These are phyloP conservation scores for Rosa persica DNA, from an alignment of 306 rosid genomes.

Conservation along the genomic window DNA sequence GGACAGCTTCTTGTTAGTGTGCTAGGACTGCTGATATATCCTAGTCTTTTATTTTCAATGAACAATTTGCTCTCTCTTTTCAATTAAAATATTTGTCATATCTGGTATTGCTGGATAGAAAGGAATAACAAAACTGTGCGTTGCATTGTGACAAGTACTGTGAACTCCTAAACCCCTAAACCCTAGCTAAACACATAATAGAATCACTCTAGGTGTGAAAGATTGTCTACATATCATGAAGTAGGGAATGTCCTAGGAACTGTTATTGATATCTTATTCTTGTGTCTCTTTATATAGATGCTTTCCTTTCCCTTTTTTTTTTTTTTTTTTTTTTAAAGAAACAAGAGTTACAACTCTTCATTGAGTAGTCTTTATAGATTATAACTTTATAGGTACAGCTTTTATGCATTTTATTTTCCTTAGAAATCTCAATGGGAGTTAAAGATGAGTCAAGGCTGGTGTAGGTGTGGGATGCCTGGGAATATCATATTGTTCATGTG, in stretches of 20 bases:
- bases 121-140: not conserved
- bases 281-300: not conserved
- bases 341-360: not conserved
- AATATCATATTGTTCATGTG: conserved; percentile 16
- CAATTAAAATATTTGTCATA: conserved; percentile 1
- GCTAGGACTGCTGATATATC: conserved; percentile 18
- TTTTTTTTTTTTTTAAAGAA: not conserved
- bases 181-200: not conserved
- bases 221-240: not conserved
- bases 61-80: conserved; percentile 15
- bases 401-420: not conserved
- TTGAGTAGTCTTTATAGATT: conserved; percentile 1
- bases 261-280: not conserved
- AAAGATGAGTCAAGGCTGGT: conserved; percentile 3
- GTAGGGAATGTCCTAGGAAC: not conserved
- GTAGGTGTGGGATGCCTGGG: not conserved
- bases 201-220: not conserved
- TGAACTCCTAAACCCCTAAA: not conserved
- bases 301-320: not conserved
- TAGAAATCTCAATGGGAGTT: not conserved
- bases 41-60: conserved; percentile 17
- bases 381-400: not conserved
- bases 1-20: conserved; percentile 29
- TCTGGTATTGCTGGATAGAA: not conserved
- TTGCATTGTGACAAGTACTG: not conserved